Percentiles rank a stretch among this genome's conserved stretches.
Evolutionary conservation across 257 asterid genomes (phyloP).

Genomic region (Cruciata laevipes): DNA sequence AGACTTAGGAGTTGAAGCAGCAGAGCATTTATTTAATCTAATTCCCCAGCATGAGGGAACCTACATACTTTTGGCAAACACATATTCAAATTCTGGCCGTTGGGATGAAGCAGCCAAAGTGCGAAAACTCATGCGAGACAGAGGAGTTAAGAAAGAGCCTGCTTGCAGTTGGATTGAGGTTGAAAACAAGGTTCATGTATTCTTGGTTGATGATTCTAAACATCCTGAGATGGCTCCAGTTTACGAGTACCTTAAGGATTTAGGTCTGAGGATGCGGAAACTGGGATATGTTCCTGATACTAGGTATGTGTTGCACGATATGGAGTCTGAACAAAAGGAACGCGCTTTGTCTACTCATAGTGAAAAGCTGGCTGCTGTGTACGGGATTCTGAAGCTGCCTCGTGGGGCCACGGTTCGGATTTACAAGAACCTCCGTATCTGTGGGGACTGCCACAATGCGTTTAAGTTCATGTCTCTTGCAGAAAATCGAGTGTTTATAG

Average conservation of each 20-base stretch:
- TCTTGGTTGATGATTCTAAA: constrained; percentile 13
- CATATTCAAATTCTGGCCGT: constrained; percentile 9
- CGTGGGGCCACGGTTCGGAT: constrained; percentile 12
- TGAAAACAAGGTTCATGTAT: constrained; percentile 14
- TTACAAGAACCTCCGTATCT: constrained; percentile 16
- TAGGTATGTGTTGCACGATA: constrained; percentile 16
- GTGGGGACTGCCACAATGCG: constrained; percentile 20
- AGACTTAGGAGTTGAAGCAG: constrained; percentile 18
- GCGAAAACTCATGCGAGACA: constrained; percentile 12
- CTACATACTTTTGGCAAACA: constrained; percentile 15
- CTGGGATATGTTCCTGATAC: constrained; percentile 16
- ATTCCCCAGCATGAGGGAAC: constrained; percentile 14
- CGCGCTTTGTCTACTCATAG: constrained; percentile 17
- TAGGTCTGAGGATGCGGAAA: constrained; percentile 12
- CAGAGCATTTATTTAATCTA: constrained; percentile 8
- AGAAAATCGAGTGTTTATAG: constrained; percentile 9
- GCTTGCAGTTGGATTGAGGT: constrained; percentile 18
- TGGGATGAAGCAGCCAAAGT: constrained; percentile 19
- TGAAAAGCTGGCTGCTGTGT: constrained; percentile 16
- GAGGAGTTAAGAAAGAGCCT: constrained; percentile 14
- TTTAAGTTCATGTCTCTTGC: constrained; percentile 14
- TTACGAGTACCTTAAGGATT: constrained; percentile 7
- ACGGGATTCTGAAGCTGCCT: constrained; percentile 18
- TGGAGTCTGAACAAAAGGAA: constrained; percentile 16
- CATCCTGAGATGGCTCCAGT: constrained; percentile 11